Base-by-base conservation (phyloP, 202 grass and related monocot species). In the Musa balbisiana region DNA sequence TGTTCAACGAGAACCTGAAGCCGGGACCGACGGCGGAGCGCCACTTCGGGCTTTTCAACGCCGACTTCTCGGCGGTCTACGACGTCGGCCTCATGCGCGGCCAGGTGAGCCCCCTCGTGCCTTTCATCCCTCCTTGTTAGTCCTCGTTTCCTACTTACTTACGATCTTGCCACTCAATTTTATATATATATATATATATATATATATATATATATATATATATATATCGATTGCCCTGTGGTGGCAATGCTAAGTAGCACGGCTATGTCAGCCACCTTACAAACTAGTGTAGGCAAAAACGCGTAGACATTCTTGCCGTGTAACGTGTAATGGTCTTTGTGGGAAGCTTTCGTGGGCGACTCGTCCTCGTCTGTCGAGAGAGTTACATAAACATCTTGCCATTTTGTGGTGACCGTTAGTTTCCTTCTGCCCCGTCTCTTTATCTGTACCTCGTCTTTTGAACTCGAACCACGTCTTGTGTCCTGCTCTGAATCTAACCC, bases 1-100 rank as follows among this genome's bases (percentile, higher is more conserved):
- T 77, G 11, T 77, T 77, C 75, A 66, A 77, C 59, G 75, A 77
- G 43, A 64, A 77, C 49, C 75, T 25, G 60, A 77, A 77, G 60
- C 75, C 75, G 1, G 75, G 75, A 3, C 75, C 75, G 43, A 77
- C 75, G 19, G 60, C 75, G 10, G 75, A 77, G 60, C 75, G 75
- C 8, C 43, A 77, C 49, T 77, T 77, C 2, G 75, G 75, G 1
- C 49, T 77, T 33, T 65, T 77, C 59, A 77, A 77, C 20, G 43
- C 75, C 9, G 75, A 77, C 29, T 50, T 77, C 6, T 24, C 27
- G 5, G 60, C 58, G 59, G 62, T 60, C 20, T 77, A 66, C 75
- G 75, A 77, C 60, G 75, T 77, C 75, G 75, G 75, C n/a, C n/a
- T 77, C 11, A 53, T 77, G 62, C 75, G 59, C 59, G 60, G 20